Base-by-base conservation (phyloP, 208 protist species). In the Acanthamoeba triangularis region DNA sequence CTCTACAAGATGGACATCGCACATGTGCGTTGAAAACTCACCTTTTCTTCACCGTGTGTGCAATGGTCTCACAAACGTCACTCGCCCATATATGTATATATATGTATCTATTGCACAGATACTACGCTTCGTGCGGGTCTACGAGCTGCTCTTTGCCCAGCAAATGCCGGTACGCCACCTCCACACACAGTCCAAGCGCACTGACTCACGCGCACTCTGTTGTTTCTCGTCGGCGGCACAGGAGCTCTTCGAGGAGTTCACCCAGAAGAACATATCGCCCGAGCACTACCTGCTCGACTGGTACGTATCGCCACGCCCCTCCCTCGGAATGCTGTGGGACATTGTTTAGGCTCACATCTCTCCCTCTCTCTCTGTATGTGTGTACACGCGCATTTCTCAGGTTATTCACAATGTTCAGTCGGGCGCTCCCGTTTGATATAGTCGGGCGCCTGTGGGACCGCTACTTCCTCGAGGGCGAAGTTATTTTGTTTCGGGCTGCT, bases 1-100 rank as follows among this genome's bases (percentile, higher is more conserved):
- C 74, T 82, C 74, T 82, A 82, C 44, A 82, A 82, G 44, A 82
- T 82, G 74, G 74, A 82, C 44, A 82, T 82, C 30, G 33, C 74
- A 10, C 74, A 82, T 37, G 74, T 82, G 41, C 74, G 74, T 54
- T 13, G 6, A 18, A 28, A 28, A 20, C n/a, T 78, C 11, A 1
- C 37, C 41, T 44, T 78, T n/a, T 7, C 52, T 56, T 7, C 52
- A 1, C 16, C 59, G 3, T 16, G 23, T 16, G 11, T 8, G 0
- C 59, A 5, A 54, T 54, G 49, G 8, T 5, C 5, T 5, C 13
- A 13, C 49, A 54, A 54, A 67, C 28, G 7, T 41, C 69, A 78
- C 69, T 78, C 69, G 23, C 37, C 14, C 14, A 63, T 16, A 20
- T 4, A 35, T 78, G 13, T 41, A 30, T 13, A 44, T 1, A 13